Evolutionary conservation across 2,329 filamentous ascomycete genomes (phyloP), one percentile per base, ranked within the genome.

Genomic region (Curvularia verruculosa): DNA sequence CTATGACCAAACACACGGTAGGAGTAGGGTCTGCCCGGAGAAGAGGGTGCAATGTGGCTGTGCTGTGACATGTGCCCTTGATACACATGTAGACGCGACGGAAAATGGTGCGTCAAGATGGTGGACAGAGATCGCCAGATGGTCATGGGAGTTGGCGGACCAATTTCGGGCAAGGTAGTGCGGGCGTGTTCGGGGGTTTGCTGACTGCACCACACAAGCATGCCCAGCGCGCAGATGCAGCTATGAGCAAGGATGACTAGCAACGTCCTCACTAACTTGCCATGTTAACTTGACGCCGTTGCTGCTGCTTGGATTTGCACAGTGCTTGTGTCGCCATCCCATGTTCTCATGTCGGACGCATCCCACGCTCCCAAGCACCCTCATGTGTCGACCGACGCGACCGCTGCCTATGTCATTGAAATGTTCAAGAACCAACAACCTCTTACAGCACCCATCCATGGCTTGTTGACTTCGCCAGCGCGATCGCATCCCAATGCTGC

Each of bases 401-500:
- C 52, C 48, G 31, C 40, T 34, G 34, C 50, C 26, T 36, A 44
- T 4, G 8, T 28, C 8, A 21, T 36, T 36, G 34, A 40, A 13
- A 40, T 29, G 26, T 15, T 18, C 18, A 21, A 23, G 18, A 28
- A 19, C 7, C 24, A 28, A 46, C n/a, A 13, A 12, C 68, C 70
- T 59, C 68, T 73, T 9, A 72, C 67, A 8, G 68, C 64, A 21
- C 74, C 72, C n/a, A 45, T 69, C 1, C 73, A 75, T 47, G 36
- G 57, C 26, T 73, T 68, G 64, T 64, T 74, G 50, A 75, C 72
- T 9, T 73, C 70, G 41, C 73, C 74, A 18, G 73, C 72, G 44
- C 67, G 68, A 36, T 68, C 66, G 12, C 70, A 73, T 49, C 61
- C 67, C 13, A 69, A 65, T 52, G 51, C 58, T 13, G 68, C 66